These are phyloP conservation scores for Cyanidiococcus yangmingshanensis DNA, from an alignment of 23 red algal species.

Conservation along the genomic window DNA sequence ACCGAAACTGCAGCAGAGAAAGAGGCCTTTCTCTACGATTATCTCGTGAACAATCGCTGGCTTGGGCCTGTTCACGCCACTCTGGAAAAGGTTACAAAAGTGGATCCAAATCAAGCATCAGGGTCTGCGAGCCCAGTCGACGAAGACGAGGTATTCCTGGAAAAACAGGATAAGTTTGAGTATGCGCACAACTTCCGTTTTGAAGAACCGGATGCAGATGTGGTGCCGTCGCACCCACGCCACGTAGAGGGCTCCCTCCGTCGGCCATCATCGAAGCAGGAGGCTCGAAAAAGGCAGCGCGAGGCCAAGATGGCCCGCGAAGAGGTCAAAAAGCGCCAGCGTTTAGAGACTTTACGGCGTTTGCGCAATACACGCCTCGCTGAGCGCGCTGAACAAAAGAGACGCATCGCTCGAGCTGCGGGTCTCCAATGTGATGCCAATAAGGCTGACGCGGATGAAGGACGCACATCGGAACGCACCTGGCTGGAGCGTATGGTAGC, in stretches of 20 bases:
- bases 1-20: constrained; percentile 86
- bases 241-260: constrained; percentile 45
- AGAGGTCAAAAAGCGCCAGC: constrained; percentile 35
- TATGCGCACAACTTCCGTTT: constrained; percentile 88
- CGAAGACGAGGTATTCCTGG: constrained; percentile 36
- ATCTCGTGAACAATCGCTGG: constrained; percentile 95
- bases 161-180: constrained; percentile 57
- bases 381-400: not conserved
- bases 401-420: not conserved
- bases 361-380: constrained; percentile 49
- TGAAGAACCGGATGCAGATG: constrained; percentile 54
- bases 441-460: not conserved
- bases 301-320: constrained; percentile 44
- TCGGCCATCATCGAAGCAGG: constrained; percentile 31
- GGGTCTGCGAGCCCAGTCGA: not conserved
- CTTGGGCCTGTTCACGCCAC: constrained; percentile 22
- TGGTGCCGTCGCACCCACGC: constrained; percentile 55
- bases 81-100: not conserved
- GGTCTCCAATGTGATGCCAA: not conserved
- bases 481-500: not conserved
- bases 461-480: not conserved
- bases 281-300: constrained; percentile 44
- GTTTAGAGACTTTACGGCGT: constrained; percentile 57
- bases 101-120: not conserved
- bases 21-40: constrained; percentile 88